Percentiles rank a stretch among this genome's conserved stretches.
phyloP scores from a whole-genome alignment of 257 asterid species.

The Solanum chiquidenum region DNA sequence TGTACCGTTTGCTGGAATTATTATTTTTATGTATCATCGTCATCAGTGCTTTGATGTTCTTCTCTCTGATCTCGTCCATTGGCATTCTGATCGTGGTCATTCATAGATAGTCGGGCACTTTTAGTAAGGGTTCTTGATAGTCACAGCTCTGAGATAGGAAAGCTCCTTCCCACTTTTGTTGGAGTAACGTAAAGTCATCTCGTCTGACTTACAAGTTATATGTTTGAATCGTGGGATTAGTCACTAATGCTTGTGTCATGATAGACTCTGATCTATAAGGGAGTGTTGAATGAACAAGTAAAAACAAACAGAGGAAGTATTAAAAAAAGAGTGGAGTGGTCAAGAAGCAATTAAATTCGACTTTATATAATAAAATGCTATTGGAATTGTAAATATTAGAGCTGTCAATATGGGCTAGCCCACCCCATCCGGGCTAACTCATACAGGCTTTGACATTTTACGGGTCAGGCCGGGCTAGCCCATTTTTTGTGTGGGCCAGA shows the following conservation, averaged over 20 bases:
- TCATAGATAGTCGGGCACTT: not conserved
- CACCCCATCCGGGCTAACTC: too few species aligned
- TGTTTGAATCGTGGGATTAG: not conserved
- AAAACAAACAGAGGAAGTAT: not conserved
- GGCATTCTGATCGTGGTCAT: not conserved
- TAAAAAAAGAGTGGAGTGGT: not conserved
- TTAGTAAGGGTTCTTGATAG: not conserved
- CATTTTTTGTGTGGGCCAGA: too few species aligned
- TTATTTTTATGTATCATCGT: not conserved
- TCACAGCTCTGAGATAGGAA: not conserved
- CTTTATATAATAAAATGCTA: not conserved
- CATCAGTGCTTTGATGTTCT: not conserved
- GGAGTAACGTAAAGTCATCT: not conserved
- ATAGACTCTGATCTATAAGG: not conserved
- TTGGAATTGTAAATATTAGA: not conserved
- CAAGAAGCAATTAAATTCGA: not conserved
- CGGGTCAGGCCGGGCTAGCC: too few species aligned
- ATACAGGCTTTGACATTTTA: too few species aligned
- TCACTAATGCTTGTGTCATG: not conserved
- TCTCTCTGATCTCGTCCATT: not conserved
- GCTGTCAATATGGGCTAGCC: too few species aligned
- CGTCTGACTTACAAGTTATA: not conserved
- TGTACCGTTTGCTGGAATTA: not conserved
- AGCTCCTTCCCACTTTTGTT: not conserved
- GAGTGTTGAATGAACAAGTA: not conserved